Evolutionary conservation across 208 protist species (phyloP).

Genomic region (Trypanosomatidae sp.): DNA sequence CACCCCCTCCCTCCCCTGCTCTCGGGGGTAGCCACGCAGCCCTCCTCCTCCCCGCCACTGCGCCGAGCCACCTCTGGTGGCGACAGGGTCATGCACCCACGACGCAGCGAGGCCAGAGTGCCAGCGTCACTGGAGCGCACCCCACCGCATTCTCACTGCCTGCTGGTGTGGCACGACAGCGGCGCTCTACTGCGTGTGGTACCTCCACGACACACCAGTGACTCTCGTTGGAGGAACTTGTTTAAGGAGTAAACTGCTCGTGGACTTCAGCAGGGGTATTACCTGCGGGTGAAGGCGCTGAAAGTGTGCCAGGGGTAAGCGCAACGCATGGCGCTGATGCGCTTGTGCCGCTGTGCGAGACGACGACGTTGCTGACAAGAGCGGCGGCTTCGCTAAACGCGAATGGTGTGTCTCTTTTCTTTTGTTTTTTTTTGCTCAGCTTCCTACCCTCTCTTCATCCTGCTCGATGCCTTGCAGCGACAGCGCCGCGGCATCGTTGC

Average conservation of each 20-base stretch:
- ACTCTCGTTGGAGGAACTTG: not conserved
- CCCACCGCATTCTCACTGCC: not conserved
- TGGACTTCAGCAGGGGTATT: not conserved
- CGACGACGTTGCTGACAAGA: not conserved
- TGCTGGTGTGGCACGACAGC: not conserved
- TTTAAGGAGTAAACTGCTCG: not conserved
- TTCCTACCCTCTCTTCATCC: not conserved
- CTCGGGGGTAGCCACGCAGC: not conserved
- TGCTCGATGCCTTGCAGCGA: not conserved
- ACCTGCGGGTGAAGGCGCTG: not conserved
- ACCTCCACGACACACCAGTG: constrained; percentile 5
- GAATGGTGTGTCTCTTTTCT: not conserved
- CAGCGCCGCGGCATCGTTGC: not conserved
- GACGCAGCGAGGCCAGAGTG: not conserved
- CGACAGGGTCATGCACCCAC: not conserved
- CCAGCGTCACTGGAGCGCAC: not conserved
- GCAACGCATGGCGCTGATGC: not conserved
- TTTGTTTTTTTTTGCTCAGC: not conserved
- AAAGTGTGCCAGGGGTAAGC: not conserved
- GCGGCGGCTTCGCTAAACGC: not conserved
- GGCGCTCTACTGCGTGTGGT: constrained; percentile 7
- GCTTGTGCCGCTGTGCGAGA: not conserved
- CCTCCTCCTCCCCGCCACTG: not conserved
- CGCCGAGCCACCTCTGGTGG: not conserved
- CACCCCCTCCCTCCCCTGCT: not conserved